Evolutionary conservation across 2,329 filamentous ascomycete species (phyloP).

Genomic region (Cladosporium sp.): DNA sequence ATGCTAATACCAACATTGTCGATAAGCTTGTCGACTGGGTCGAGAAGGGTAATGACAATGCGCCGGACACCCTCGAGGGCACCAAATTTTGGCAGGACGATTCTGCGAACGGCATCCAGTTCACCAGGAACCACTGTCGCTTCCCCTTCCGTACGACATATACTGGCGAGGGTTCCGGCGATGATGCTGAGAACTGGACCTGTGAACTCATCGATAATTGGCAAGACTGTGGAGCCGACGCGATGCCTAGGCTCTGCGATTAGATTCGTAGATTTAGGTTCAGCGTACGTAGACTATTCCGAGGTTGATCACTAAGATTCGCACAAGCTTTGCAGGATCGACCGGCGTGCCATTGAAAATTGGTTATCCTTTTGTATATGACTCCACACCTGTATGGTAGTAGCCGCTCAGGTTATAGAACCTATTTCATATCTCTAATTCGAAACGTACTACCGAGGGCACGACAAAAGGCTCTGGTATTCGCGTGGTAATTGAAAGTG

Average conservation of each 20-base stretch:
- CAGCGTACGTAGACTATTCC: too few relatives aligned
- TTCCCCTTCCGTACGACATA: conserved; percentile 33
- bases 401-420: too few relatives aligned
- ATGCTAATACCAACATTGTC: conserved; percentile 43
- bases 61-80: conserved; percentile 34
- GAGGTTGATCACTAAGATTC: too few relatives aligned
- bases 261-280: neutral
- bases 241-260: neutral
- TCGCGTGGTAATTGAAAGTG: too few relatives aligned
- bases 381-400: too few relatives aligned
- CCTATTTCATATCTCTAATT: too few relatives aligned
- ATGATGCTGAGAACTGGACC: conserved; percentile 34
- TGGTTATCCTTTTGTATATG: too few relatives aligned
- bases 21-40: conserved; percentile 40
- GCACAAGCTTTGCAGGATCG: too few relatives aligned
- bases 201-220: conserved; percentile 30
- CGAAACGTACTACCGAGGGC: too few relatives aligned
- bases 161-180: conserved; percentile 27
- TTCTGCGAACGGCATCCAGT: conserved; percentile 37
- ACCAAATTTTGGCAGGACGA: conserved; percentile 44
- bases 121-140: conserved; percentile 45
- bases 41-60: conserved; percentile 26
- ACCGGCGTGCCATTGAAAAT: too few relatives aligned
- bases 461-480: too few relatives aligned
- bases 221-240: conserved; percentile 21